Conservation (phyloP, 2,329 filamentous ascomycete genomes). For the Boeremia lycopersici region DNA sequence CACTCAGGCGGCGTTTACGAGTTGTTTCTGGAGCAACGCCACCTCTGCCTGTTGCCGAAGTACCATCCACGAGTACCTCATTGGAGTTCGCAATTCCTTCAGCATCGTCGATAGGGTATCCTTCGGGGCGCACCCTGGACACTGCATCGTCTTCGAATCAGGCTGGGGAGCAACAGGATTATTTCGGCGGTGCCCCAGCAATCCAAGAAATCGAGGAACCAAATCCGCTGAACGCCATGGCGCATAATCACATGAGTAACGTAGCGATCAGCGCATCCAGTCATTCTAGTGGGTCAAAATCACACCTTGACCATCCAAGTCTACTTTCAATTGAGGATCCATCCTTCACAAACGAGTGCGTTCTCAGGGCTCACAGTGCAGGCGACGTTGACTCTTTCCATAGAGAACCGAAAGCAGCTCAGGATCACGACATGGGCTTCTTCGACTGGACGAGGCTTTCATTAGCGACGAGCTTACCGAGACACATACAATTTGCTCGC, state of each 20-base stretch:
- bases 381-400: constrained; percentile 49
- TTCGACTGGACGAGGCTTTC: constrained; percentile 85
- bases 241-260: constrained; percentile 13
- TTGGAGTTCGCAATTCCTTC: constrained; percentile 34
- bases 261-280: constrained; percentile 4
- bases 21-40: constrained; percentile 63
- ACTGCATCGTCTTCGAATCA: constrained; percentile 18
- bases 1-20: constrained; percentile 70
- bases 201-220: neutral
- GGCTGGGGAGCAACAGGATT: constrained; percentile 46
- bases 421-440: constrained; percentile 55
- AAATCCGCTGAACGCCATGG: constrained; percentile 2
- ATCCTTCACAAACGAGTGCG: constrained; percentile 49
- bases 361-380: constrained; percentile 48
- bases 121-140: constrained; percentile 18
- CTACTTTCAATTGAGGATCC: constrained; percentile 31
- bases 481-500: constrained; percentile 75
- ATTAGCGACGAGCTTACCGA: constrained; percentile 65
- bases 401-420: constrained; percentile 31
- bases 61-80: constrained; percentile 46
- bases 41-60: constrained; percentile 14
- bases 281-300: neutral
- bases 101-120: constrained; percentile 24
- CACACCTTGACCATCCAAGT: constrained; percentile 21
- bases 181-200: constrained; percentile 47